These are phyloP conservation scores for Aureobasidium zeae DNA, from an alignment of 2,329 filamentous ascomycete species.

Conservation along the genomic window DNA sequence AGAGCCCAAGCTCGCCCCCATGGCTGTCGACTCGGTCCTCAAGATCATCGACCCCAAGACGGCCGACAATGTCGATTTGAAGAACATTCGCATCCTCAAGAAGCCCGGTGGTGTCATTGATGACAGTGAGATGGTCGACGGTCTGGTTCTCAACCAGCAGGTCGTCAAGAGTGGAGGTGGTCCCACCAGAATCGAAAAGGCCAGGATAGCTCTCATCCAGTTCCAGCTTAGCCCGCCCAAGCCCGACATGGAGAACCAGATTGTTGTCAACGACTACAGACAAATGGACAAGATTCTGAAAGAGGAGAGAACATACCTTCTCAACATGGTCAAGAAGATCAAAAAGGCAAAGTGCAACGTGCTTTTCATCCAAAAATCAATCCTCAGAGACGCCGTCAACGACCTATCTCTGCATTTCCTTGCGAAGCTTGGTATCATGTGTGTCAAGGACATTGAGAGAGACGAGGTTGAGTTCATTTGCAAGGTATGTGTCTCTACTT, in stretches of 20 bases:
- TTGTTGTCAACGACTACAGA: conserved; percentile 97
- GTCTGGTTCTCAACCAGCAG: conserved; percentile 81
- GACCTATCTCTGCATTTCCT: conserved; percentile 96
- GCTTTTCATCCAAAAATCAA: conserved; percentile 95
- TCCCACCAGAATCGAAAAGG: conserved; percentile 91
- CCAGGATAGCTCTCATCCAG: conserved; percentile 90
- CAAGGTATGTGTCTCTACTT: conserved; percentile 47
- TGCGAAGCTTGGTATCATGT: conserved; percentile 89
- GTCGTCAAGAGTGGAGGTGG: conserved; percentile 91
- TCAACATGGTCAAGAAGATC: conserved; percentile 99
- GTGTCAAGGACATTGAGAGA: conserved; percentile 94
- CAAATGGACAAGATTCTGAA: conserved; percentile 99
- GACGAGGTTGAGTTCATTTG: conserved; percentile 99
- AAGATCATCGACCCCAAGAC: conserved; percentile 94
- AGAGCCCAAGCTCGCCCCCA: conserved; percentile 91
- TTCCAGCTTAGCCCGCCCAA: conserved; percentile 98
- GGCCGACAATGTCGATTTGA: conserved; percentile 90
- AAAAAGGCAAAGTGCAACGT: conserved; percentile 99
- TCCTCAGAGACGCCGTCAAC: conserved; percentile 94
- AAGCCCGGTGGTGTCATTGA: conserved; percentile 97
- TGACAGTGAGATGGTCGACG: conserved; percentile 94
- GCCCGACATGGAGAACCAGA: conserved; percentile 98
- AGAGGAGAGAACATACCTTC: conserved; percentile 93
- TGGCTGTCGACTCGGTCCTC: conserved; percentile 93
- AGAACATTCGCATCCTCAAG: conserved; percentile 94